These are phyloP conservation scores for Dalbergia cultrata DNA, from an alignment of 306 rosid genomes.

Conservation along the genomic window DNA sequence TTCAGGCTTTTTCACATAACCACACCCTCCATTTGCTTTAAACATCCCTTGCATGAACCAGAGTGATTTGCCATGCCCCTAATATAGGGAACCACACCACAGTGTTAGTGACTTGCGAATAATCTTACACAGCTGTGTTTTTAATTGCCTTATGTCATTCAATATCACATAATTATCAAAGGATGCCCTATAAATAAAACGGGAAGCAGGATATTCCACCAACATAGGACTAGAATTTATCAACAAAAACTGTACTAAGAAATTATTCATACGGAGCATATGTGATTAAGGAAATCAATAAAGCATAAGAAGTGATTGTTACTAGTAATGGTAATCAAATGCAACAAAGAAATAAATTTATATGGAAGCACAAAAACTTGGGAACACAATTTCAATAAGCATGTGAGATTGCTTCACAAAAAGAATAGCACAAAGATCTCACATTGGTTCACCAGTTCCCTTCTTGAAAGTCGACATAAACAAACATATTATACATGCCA, in stretches of 20 bases:
- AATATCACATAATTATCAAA: background rate
- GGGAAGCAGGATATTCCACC: background rate
- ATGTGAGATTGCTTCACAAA: conserved; percentile 8
- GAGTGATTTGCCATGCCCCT: conserved; percentile 81
- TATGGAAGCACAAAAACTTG: background rate
- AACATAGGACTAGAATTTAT: background rate
- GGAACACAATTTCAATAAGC: background rate
- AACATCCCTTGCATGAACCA: conserved; percentile 91
- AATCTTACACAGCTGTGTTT: background rate
- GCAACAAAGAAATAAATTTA: conserved; percentile 6
- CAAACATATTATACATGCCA: conserved; percentile 4
- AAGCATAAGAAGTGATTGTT: background rate
- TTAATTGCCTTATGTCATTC: background rate
- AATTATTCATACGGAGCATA: background rate
- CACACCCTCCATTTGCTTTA: conserved; percentile 82
- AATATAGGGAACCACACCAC: conserved; percentile 35
- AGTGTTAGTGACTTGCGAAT: background rate
- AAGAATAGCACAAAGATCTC: conserved; percentile 4
- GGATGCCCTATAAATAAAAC: background rate
- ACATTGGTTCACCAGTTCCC: background rate
- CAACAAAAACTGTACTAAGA: background rate
- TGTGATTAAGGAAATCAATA: background rate
- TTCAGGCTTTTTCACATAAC: conserved; percentile 79
- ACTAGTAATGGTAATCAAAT: conserved; percentile 12
- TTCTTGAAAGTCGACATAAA: background rate